Base-by-base conservation (phyloP, 345 rosid species). In the Murraya koenigii region DNA sequence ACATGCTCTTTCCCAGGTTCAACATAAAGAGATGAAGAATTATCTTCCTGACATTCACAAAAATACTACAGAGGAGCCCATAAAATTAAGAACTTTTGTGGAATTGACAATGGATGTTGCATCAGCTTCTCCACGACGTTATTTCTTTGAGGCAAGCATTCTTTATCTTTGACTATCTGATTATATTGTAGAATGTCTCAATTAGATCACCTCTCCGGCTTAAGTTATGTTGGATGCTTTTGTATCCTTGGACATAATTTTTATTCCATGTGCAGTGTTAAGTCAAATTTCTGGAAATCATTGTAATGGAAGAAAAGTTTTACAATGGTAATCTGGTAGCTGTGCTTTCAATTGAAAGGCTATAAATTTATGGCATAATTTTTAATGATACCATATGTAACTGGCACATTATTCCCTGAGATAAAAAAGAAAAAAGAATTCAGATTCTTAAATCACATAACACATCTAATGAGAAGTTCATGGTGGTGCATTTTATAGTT, bases 101-200 rank as follows among this genome's bases (percentile, higher is more conserved):
- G 95, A 92, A 82, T 81, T 86, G 81, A 86, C 98, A n/a, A 94
- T 96, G 99, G 99, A 96, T 88, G 86, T 96, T 72, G 86, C 97
- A 82, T 96, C 98, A 15, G 95, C 97, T 71, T 89, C 98, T 67
- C 99, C 97, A 11, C 77, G 98, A 8, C 88, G 98, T 47, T 92
- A 91, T 87, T 94, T 94, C 86, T 96, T 96, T 3, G 98, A 96
- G 97, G 99, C 87, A 87, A 88, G 91, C 69, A 73, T 83, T 81
- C 74, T 76, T 83, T 47, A 66, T 72, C 79, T 82, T 79, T 75
- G 52, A 47, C 75, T 19, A 32, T 60, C 60, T 75, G 75, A 17
- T 75, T 49, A 62, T 64, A 69, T 6, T 44, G 71, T 28, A 28
- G 35, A 69, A 54, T 20, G 13, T 77, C 49, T 80, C 44, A 74